Evolutionary conservation across 2,329 filamentous ascomycete species (phyloP).

Genomic region (Dactylonectria estremocensis): DNA sequence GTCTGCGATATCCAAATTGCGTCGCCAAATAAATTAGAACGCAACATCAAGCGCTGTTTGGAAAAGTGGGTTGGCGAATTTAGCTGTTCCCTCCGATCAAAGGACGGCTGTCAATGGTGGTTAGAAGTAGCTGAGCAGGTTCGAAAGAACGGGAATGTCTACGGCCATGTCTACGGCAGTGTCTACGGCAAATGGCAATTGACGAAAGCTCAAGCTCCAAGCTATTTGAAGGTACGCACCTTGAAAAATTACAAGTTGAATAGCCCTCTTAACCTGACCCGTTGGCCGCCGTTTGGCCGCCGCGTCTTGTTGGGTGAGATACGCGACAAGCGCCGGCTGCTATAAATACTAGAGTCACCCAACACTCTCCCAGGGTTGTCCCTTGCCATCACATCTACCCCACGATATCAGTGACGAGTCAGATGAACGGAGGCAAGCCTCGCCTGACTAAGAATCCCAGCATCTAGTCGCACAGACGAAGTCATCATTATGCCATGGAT

Average conservation of each 20-base stretch:
- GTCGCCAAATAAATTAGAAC: neutral
- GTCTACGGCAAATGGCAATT: neutral
- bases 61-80: neutral
- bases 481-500: conserved; percentile 11
- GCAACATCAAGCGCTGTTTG: too few species aligned
- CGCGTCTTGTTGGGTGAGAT: conserved; percentile 9
- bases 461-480: conserved; percentile 15
- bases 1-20: neutral
- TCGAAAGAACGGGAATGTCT: neutral
- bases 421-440: neutral
- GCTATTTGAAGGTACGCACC: neutral
- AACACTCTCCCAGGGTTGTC: conserved; percentile 1
- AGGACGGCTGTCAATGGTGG: neutral
- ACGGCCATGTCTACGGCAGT: neutral
- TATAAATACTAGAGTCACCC: conserved; percentile 19
- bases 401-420: conserved; percentile 11
- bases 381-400: conserved; percentile 9
- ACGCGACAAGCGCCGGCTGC: conserved; percentile 20
- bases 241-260: neutral
- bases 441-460: conserved; percentile 3
- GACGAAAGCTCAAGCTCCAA: neutral
- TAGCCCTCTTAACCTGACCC: neutral
- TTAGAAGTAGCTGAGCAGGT: too few species aligned
- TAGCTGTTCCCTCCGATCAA: neutral
- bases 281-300: neutral